Conservation (phyloP, 2,329 filamentous ascomycete genomes). For the Emergomyces orientalis region DNA sequence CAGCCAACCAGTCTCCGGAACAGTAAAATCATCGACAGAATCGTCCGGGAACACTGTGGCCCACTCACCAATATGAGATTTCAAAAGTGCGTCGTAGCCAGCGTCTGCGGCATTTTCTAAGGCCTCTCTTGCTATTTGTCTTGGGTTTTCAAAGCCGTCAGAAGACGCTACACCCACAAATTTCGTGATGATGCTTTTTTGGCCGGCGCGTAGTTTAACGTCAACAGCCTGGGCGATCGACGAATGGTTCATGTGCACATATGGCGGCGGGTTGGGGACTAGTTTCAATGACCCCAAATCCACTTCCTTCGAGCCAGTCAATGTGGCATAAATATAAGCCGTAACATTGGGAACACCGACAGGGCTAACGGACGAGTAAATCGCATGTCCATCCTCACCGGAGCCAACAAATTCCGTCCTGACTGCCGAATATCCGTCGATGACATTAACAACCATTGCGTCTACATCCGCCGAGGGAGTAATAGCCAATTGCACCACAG, state of each 20-base stretch:
- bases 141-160: constrained; percentile 55
- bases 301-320: constrained; percentile 33
- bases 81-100: constrained; percentile 49
- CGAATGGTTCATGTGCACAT: constrained; percentile 49
- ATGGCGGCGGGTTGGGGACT: constrained; percentile 39
- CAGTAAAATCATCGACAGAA: constrained; percentile 54
- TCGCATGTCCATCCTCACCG: constrained; percentile 45
- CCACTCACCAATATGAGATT: constrained; percentile 55
- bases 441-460: constrained; percentile 54
- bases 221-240: constrained; percentile 55
- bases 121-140: constrained; percentile 47
- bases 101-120: constrained; percentile 41
- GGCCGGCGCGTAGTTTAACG: constrained; percentile 44
- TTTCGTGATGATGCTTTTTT: constrained; percentile 52
- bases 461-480: constrained; percentile 45
- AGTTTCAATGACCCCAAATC: constrained; percentile 36
- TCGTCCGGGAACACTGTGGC: constrained; percentile 49
- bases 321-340: constrained; percentile 47
- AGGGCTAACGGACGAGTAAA: constrained; percentile 58
- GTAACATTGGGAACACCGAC: constrained; percentile 53
- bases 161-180: constrained; percentile 59
- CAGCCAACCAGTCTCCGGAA: constrained; percentile 48
- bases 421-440: constrained; percentile 61
- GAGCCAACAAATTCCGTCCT: constrained; percentile 52
- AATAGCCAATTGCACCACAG: constrained; percentile 51